These are phyloP conservation scores for Metarhizium sp. DNA, from an alignment of 2,329 filamentous ascomycete genomes.

Conservation along the genomic window DNA sequence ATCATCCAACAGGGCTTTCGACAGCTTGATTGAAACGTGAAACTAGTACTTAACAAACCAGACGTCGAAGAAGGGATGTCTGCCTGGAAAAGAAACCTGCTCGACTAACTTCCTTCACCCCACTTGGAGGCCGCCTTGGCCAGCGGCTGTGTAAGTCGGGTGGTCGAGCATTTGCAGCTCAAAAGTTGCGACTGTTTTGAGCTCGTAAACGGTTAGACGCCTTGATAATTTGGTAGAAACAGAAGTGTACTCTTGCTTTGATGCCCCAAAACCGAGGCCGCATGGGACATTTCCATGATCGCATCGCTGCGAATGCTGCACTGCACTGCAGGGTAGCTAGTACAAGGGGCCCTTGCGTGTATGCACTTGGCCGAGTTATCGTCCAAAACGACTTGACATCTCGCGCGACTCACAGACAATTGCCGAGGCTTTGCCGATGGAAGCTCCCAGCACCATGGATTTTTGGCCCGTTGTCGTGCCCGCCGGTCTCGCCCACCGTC, in stretches of 20 bases:
- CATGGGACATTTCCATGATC: too few species aligned
- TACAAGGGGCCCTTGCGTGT: too few species aligned
- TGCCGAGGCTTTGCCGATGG: conserved; percentile 21
- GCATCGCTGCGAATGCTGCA: too few species aligned
- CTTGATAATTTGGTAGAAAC: too few species aligned
- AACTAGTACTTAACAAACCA: not conserved
- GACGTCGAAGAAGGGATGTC: not conserved
- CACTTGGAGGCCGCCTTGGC: not conserved
- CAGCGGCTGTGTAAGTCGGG: not conserved
- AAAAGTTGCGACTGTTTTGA: not conserved
- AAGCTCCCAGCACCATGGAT: conserved; percentile 17
- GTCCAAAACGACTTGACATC: not conserved
- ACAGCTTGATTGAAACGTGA: not conserved
- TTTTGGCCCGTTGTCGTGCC: conserved; percentile 5
- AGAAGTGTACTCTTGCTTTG: too few species aligned
- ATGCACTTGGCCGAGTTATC: too few species aligned
- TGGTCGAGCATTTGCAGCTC: not conserved
- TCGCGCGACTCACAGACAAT: not conserved
- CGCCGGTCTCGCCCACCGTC: conserved; percentile 8
- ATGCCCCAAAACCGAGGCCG: too few species aligned
- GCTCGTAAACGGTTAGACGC: not conserved
- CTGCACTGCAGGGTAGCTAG: too few species aligned
- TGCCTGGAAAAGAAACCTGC: not conserved
- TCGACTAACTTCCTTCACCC: not conserved
- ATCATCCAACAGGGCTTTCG: too few species aligned